These are phyloP conservation scores for Lasiodiplodia citricola DNA, from an alignment of 2,329 filamentous ascomycete genomes.

Conservation along the genomic window DNA sequence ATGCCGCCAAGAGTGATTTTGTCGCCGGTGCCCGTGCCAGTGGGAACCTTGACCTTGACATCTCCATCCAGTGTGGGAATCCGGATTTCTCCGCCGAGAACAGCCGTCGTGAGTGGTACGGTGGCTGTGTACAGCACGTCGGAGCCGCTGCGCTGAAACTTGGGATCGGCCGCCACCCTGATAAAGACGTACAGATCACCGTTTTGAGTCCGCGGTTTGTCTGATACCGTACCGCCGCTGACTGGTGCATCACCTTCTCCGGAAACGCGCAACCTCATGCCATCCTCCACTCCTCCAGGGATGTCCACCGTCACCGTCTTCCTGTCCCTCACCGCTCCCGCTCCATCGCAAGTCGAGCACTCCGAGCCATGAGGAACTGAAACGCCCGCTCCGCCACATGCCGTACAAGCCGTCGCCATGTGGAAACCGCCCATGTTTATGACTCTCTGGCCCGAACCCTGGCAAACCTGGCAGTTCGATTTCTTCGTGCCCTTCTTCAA, in stretches of 20 bases:
- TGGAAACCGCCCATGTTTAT: slow-evolving; percentile 95
- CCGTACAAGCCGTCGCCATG: slow-evolving; percentile 86
- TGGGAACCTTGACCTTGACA: slow-evolving; percentile 87
- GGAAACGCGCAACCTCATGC: slow-evolving; percentile 85
- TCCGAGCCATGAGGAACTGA: slow-evolving; percentile 79
- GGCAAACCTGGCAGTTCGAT: slow-evolving; percentile 76
- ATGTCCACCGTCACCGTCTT: slow-evolving; percentile 90
- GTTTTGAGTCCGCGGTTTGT: slow-evolving; percentile 68
- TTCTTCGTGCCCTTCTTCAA: slow-evolving; percentile 80
- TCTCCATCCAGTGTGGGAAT: slow-evolving; percentile 90
- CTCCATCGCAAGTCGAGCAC: slow-evolving; percentile 78
- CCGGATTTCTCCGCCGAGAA: slow-evolving; percentile 87
- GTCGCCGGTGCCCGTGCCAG: slow-evolving; percentile 91
- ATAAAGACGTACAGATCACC: slow-evolving; percentile 94
- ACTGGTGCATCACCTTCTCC: slow-evolving; percentile 87
- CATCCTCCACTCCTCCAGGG: slow-evolving; percentile 93
- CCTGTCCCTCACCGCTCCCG: slow-evolving; percentile 81
- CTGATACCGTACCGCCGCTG: slow-evolving; percentile 71
- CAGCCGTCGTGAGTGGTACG: slow-evolving; percentile 88
- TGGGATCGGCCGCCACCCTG: slow-evolving; percentile 83
- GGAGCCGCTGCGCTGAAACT: slow-evolving; percentile 85
- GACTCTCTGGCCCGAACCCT: slow-evolving; percentile 83
- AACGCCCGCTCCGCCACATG: slow-evolving; percentile 80
- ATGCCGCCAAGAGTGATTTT: slow-evolving; percentile 85
- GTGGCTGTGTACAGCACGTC: slow-evolving; percentile 92